These are phyloP conservation scores for Talaromyces pinophilus DNA, from an alignment of 2,329 filamentous ascomycete genomes.

Conservation along the genomic window DNA sequence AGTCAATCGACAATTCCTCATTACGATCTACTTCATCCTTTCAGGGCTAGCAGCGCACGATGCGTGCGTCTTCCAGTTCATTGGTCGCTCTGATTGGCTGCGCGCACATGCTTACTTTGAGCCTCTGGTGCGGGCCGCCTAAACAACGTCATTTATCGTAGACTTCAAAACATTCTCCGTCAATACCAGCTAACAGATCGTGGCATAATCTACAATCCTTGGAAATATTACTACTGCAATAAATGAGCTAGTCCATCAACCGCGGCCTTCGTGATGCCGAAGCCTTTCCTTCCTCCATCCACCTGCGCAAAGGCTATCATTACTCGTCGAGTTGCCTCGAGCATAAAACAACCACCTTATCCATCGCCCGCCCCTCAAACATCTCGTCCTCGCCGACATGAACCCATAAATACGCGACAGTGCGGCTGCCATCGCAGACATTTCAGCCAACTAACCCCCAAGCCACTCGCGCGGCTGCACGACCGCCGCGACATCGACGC, in stretches of 20 bases:
- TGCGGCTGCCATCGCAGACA: conserved; percentile 16
- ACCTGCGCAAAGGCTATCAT: not conserved
- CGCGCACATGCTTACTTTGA: not conserved
- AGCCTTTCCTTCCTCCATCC: conserved; percentile 25
- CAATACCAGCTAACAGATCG: not conserved
- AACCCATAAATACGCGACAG: not conserved
- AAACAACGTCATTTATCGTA: not conserved
- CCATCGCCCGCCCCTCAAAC: not conserved
- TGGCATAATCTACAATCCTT: too few relatives aligned
- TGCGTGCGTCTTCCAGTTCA: not conserved
- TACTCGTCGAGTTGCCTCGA: conserved; percentile 17
- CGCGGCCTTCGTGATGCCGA: conserved; percentile 33
- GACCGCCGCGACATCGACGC: conserved; percentile 14
- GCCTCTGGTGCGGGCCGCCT: not conserved
- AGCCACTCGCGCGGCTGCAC: conserved; percentile 18
- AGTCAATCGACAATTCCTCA: too few relatives aligned
- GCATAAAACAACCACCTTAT: conserved; percentile 1
- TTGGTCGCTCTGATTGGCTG: conserved; percentile 11
- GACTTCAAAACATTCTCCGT: not conserved
- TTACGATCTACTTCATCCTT: too few relatives aligned
- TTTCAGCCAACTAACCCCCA: conserved; percentile 16
- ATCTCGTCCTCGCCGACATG: not conserved
- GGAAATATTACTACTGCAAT: too few relatives aligned
- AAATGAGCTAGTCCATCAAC: not conserved
- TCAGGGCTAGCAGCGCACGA: too few relatives aligned